Evolutionary conservation across 2,329 filamentous ascomycete genomes (phyloP).

Genomic region (Talaromyces sp.): DNA sequence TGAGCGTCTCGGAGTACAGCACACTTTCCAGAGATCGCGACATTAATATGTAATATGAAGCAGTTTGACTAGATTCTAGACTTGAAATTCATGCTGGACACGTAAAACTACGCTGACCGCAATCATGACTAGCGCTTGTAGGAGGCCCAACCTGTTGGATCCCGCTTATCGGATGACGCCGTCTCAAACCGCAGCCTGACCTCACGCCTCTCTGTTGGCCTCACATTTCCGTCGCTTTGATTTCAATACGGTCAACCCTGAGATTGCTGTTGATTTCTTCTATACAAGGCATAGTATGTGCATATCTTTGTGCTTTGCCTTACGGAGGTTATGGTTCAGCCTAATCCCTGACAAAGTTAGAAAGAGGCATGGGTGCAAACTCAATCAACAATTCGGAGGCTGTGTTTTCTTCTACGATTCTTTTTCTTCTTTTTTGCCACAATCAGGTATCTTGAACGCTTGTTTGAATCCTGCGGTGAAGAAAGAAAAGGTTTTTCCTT

Average conservation of each 20-base stretch:
- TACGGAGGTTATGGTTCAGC: background rate
- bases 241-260: background rate
- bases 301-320: background rate
- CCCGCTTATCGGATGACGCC: background rate
- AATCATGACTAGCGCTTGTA: background rate
- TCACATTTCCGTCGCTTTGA: background rate
- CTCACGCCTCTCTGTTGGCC: background rate
- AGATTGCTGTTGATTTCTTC: background rate
- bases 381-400: background rate
- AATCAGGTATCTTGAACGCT: background rate
- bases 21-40: background rate
- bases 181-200: background rate
- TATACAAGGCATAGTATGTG: background rate
- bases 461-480: background rate
- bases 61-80: background rate
- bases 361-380: background rate
- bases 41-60: background rate
- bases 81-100: background rate
- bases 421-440: constrained; percentile 8
- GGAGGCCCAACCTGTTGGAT: background rate
- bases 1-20: background rate
- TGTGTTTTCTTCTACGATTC: background rate
- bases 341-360: background rate
- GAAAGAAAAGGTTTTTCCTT: background rate
- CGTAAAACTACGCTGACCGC: background rate